Conservation (phyloP, 306 rosid species). For the Pueraria montana region DNA sequence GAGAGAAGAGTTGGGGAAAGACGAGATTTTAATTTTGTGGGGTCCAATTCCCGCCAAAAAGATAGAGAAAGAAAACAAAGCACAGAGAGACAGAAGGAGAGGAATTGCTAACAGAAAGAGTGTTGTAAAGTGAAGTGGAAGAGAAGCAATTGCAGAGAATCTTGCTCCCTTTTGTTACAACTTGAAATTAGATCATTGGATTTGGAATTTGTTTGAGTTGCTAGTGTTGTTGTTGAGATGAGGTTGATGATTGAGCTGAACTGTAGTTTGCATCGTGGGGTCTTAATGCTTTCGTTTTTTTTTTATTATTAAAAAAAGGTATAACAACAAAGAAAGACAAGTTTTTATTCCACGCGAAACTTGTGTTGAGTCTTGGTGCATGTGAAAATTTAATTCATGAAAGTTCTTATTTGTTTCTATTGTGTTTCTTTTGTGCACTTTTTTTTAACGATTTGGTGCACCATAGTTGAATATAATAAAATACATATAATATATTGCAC, state of each 20-base stretch:
- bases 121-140: slow-evolving; percentile 72
- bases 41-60: slow-evolving; percentile 75
- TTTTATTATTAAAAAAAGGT: neutral
- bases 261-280: slow-evolving; percentile 16
- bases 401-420: slow-evolving; percentile 19
- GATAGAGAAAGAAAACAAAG: neutral
- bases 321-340: slow-evolving; percentile 9
- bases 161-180: slow-evolving; percentile 7
- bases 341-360: slow-evolving; percentile 9
- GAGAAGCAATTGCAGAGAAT: slow-evolving; percentile 62
- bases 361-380: neutral
- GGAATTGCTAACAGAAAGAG: slow-evolving; percentile 43
- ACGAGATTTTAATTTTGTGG: slow-evolving; percentile 62
- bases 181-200: slow-evolving; percentile 24
- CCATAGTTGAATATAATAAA: neutral
- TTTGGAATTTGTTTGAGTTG: slow-evolving; percentile 37
- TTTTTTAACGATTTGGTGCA: neutral
- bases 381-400: neutral
- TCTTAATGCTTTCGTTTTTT: neutral
- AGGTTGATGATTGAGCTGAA: slow-evolving; percentile 16
- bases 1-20: slow-evolving; percentile 36
- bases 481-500: neutral
- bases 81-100: slow-evolving; percentile 17
- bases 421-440: neutral
- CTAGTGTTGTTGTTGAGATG: neutral